phyloP scores from a whole-genome alignment of 306 rosid genomes.

The Sesbania bispinosa region DNA sequence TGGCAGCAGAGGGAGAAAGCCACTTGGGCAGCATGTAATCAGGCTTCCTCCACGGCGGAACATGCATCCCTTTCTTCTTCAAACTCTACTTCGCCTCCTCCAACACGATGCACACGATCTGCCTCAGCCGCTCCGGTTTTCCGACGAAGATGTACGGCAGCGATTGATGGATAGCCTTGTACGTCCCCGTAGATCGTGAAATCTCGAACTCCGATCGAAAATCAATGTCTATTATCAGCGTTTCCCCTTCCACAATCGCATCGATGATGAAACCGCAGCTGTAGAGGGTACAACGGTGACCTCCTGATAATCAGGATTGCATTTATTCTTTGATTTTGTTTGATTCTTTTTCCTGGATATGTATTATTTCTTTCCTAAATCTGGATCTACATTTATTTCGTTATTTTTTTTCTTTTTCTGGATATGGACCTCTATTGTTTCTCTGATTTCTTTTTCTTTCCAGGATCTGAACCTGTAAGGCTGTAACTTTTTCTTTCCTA shows the following conservation, averaged over 20 bases:
- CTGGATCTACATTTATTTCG: no score
- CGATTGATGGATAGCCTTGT: constrained; percentile 78
- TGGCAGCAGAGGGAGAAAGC: constrained; percentile 54
- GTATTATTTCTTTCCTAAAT: no score
- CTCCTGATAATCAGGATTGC: no score
- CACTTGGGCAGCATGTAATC: constrained; percentile 91
- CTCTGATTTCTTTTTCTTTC: no score
- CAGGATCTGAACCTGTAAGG: no score
- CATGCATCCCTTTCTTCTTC: constrained; percentile 95
- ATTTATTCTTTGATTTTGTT: no score
- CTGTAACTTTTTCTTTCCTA: no score
- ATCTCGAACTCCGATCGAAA: constrained; percentile 92
- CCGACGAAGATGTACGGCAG: constrained; percentile 87
- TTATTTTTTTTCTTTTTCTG: no score
- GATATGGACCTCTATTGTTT: no score
- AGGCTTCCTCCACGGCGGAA: constrained; percentile 95
- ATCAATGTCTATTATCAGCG: constrained; percentile 76
- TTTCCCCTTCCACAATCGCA: constrained; percentile 62
- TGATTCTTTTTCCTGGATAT: no score
- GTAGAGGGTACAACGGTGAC: no score
- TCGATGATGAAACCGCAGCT: no score
- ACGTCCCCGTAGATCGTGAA: constrained; percentile 75
- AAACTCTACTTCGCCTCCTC: constrained; percentile 82
- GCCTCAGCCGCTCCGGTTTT: constrained; percentile 63
- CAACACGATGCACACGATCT: constrained; percentile 68